Percentiles rank a stretch among this genome's conserved stretches.
phyloP scores from a whole-genome alignment of 139 green algal species.

The Haematococcus sp. region DNA sequence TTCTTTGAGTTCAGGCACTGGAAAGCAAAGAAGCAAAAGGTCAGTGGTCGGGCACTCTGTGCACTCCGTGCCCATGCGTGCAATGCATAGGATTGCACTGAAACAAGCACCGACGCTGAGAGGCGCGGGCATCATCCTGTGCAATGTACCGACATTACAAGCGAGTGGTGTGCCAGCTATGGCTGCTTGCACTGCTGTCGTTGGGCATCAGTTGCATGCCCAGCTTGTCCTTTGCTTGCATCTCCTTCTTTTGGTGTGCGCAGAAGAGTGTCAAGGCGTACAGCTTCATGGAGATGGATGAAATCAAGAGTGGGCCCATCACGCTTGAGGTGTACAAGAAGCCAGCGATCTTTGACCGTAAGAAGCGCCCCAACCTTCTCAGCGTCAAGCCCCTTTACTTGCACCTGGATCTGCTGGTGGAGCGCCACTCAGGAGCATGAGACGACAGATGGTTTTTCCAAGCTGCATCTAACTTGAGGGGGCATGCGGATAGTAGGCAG shows the following conservation, averaged over 20 bases:
- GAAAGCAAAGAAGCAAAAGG: slow-evolving; percentile 74
- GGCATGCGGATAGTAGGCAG: too few relatives aligned
- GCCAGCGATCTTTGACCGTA: slow-evolving; percentile 50
- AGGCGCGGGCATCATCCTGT: too few relatives aligned
- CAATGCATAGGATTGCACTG: too few relatives aligned
- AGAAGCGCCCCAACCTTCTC: slow-evolving; percentile 48
- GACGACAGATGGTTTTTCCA: too few relatives aligned
- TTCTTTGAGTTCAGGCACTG: slow-evolving; percentile 77
- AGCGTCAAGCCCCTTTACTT: slow-evolving; percentile 65
- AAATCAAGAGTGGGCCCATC: slow-evolving; percentile 41
- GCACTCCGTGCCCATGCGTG: too few relatives aligned
- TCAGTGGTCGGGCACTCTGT: slow-evolving; percentile 5
- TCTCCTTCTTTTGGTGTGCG: not conserved
- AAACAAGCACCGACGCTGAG: too few relatives aligned
- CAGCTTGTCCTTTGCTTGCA: too few relatives aligned
- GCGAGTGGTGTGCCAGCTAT: not conserved
- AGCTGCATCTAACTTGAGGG: too few relatives aligned
- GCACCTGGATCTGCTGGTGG: slow-evolving; percentile 39
- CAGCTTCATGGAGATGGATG: slow-evolving; percentile 60
- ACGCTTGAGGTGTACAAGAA: slow-evolving; percentile 73
- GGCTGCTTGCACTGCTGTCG: not conserved
- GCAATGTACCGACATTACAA: not conserved
- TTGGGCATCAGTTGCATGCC: not conserved
- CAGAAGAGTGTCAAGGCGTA: slow-evolving; percentile 56
- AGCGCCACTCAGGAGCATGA: not conserved